Percentiles rank a stretch among this genome's conserved stretches.
Evolutionary conservation across 129 eudicot genomes (phyloP).

Genomic region (Pseudognaphalium luteoalbum): DNA sequence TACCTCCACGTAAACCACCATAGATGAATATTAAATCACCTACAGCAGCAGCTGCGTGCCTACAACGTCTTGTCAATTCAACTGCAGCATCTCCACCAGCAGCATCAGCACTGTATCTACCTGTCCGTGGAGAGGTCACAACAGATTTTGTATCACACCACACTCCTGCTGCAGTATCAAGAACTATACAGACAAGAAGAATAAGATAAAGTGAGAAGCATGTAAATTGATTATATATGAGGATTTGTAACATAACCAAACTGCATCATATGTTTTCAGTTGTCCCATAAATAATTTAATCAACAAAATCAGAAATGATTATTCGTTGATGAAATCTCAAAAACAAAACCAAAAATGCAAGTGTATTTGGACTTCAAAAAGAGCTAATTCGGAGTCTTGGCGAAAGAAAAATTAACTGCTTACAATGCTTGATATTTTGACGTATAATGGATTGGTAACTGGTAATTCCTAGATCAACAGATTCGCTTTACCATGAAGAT

Average conservation of each 20-base stretch:
- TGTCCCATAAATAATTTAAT: not conserved
- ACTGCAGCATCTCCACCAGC: constrained; percentile 99
- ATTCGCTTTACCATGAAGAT: not conserved
- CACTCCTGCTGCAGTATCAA: constrained; percentile 99
- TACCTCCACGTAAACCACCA: constrained; percentile 99
- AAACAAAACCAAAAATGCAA: not conserved
- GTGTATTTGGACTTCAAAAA: not conserved
- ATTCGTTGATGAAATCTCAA: not conserved
- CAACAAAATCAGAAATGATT: not conserved
- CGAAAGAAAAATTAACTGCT: not conserved
- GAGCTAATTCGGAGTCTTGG: not conserved
- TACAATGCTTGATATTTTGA: not conserved
- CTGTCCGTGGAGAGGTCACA: constrained; percentile 94
- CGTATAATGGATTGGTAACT: not conserved
- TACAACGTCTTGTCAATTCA: constrained; percentile 94
- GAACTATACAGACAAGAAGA: constrained; percentile 50
- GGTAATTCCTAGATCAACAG: constrained; percentile 5
- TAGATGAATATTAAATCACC: constrained; percentile 94
- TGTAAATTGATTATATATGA: constrained; percentile 12
- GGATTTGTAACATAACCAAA: not conserved
- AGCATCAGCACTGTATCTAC: constrained; percentile 98
- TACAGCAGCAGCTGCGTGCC: constrained; percentile 98
- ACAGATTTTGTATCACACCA: constrained; percentile 99
- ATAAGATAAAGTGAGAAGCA: constrained; percentile 30
- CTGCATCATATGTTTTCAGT: not conserved